phyloP scores from a whole-genome alignment of 75 land plant species.

The Azolla pinnata region DNA sequence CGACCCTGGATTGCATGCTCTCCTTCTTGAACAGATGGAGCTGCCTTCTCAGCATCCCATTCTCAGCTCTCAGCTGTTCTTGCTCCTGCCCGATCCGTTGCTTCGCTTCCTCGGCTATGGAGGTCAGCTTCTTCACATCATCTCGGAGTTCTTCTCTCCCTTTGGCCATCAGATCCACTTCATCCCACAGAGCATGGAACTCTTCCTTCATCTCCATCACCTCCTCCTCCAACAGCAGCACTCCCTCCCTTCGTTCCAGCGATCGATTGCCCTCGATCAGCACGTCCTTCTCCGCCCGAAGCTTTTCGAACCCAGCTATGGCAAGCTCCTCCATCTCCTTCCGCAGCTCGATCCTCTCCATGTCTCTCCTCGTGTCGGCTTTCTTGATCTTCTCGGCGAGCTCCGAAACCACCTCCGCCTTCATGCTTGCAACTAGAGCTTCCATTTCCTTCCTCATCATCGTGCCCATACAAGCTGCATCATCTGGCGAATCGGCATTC shows the following conservation, averaged over 20 bases:
- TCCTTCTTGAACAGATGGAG: constrained; percentile 29
- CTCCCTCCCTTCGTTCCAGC: constrained; percentile 1
- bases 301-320: background rate
- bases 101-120: constrained; percentile 8
- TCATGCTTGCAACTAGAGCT: background rate
- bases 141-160: constrained; percentile 9
- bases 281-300: background rate
- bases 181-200: constrained; percentile 20
- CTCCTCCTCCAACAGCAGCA: background rate
- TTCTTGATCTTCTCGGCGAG: background rate
- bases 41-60: constrained; percentile 20
- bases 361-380: background rate
- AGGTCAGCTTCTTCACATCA: constrained; percentile 6
- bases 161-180: constrained; percentile 22
- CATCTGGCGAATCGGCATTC: background rate
- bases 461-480: background rate
- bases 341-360: constrained; percentile 1
- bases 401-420: background rate
- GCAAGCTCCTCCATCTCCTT: background rate
- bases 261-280: background rate
- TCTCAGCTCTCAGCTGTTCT: constrained; percentile 15
- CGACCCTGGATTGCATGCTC: constrained; percentile 11
- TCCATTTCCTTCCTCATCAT: background rate
- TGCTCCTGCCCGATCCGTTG: constrained; percentile 15
- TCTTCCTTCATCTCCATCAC: constrained; percentile 19